Conservation (phyloP, 768 basidiomycete genomes). For the Mycena amicta region DNA sequence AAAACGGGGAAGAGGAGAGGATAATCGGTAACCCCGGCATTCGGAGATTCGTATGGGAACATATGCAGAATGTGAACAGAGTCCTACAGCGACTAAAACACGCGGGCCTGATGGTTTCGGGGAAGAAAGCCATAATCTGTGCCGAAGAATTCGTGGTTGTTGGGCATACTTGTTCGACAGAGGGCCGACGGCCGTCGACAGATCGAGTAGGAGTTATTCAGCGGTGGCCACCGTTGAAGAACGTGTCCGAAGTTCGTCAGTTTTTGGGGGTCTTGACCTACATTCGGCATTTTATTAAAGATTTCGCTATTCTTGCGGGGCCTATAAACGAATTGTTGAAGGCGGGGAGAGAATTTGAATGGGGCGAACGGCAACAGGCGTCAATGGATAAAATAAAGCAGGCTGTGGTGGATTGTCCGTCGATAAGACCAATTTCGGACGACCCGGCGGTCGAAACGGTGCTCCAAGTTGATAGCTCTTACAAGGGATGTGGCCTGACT, state of each 20-base stretch:
- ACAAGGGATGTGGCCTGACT: conserved; percentile 36
- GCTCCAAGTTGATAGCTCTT: conserved; percentile 40
- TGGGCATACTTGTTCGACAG: conserved; percentile 37
- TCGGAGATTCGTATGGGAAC: conserved; percentile 38
- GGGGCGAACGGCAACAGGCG: conserved; percentile 6
- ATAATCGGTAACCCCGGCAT: conserved; percentile 31
- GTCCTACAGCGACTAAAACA: conserved; percentile 35
- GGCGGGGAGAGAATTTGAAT: not conserved
- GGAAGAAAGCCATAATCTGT: conserved; percentile 24
- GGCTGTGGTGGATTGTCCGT: conserved; percentile 25
- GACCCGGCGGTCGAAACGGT: conserved; percentile 28
- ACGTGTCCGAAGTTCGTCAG: conserved; percentile 20
- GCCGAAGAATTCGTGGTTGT: conserved; percentile 27
- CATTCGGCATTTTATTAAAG: conserved; percentile 32
- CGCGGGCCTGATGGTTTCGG: conserved; percentile 31
- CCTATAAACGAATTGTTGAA: conserved; percentile 13
- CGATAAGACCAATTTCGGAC: conserved; percentile 37
- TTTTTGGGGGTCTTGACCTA: conserved; percentile 36
- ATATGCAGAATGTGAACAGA: conserved; percentile 35
- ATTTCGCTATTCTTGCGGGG: conserved; percentile 27
- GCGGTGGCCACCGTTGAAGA: conserved; percentile 19
- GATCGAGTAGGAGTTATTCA: conserved; percentile 27
- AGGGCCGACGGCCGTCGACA: conserved; percentile 32
- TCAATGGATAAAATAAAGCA: conserved; percentile 29
- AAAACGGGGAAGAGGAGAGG: conserved; percentile 4